phyloP scores from a whole-genome alignment of 2,329 filamentous ascomycete genomes.

The Aspergillus floridensis region DNA sequence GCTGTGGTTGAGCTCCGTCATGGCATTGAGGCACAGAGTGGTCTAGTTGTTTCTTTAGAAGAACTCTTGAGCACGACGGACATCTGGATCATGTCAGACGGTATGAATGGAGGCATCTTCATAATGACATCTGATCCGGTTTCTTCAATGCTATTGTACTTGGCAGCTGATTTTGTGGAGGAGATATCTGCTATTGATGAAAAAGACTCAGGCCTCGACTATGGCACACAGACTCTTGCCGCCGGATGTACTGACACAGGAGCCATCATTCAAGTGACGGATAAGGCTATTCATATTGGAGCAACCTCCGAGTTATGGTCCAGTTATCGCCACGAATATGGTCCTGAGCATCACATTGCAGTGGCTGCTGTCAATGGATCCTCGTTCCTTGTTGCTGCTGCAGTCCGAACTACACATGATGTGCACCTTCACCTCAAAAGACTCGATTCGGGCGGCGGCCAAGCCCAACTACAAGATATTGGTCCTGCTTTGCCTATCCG shows the following conservation, averaged over 20 bases:
- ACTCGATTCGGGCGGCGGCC: slow-evolving; percentile 16
- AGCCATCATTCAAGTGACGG: slow-evolving; percentile 45
- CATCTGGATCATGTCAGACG: slow-evolving; percentile 45
- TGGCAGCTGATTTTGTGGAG: slow-evolving; percentile 37
- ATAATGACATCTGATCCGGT: slow-evolving; percentile 44
- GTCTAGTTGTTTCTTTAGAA: slow-evolving; percentile 42
- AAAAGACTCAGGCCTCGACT: slow-evolving; percentile 39
- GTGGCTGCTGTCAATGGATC: slow-evolving; percentile 31
- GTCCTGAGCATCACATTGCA: slow-evolving; percentile 23
- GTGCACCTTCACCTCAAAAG: slow-evolving; percentile 30
- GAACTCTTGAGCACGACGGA: slow-evolving; percentile 41
- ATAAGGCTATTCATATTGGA: slow-evolving; percentile 34
- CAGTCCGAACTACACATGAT: slow-evolving; percentile 24
- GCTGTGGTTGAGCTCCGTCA: slow-evolving; percentile 66
- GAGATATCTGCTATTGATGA: slow-evolving; percentile 42
- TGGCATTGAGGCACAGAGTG: slow-evolving; percentile 68
- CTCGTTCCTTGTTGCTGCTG: slow-evolving; percentile 29
- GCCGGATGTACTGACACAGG: slow-evolving; percentile 38
- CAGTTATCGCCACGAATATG: slow-evolving; percentile 25
- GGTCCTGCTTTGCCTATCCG: slow-evolving; percentile 24
- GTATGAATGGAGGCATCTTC: slow-evolving; percentile 32
- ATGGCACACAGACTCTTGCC: slow-evolving; percentile 45
- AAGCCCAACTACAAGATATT: slow-evolving; percentile 23
- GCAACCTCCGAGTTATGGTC: slow-evolving; percentile 20
- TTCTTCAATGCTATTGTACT: slow-evolving; percentile 38